Evolutionary conservation across 371 early-diverging fungal genomes (phyloP).

Genomic region (Haplosporangium sp.): DNA sequence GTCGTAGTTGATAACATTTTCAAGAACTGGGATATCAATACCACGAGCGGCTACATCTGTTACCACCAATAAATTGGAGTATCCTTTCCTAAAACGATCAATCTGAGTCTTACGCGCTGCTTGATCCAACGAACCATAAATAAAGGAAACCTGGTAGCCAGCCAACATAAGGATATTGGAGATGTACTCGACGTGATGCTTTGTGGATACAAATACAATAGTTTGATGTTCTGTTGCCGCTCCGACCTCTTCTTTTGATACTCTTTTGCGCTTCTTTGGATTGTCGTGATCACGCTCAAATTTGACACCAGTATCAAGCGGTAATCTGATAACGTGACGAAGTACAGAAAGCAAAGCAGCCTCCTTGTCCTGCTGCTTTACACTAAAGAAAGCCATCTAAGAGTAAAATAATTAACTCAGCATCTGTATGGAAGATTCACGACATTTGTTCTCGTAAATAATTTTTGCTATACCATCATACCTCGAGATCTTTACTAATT

Average conservation of each 20-base stretch:
- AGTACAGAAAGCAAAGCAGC: conserved; percentile 89
- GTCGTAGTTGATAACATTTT: conserved; percentile 98
- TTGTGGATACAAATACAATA: conserved; percentile 94
- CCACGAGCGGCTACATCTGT: conserved; percentile 99
- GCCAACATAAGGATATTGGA: conserved; percentile 74
- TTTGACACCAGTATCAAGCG: conserved; percentile 59
- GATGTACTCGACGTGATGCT: conserved; percentile 97
- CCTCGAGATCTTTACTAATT: conserved; percentile 90
- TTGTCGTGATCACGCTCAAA: conserved; percentile 55
- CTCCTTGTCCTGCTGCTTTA: conserved; percentile 90
- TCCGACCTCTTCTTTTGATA: conserved; percentile 57
- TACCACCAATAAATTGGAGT: conserved; percentile 88
- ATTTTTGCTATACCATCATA: conserved; percentile 23
- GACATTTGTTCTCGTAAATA: neutral
- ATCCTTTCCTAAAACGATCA: conserved; percentile 82
- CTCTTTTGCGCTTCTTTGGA: conserved; percentile 60
- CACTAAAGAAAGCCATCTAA: conserved; percentile 84
- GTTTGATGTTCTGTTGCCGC: conserved; percentile 74
- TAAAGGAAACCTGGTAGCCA: conserved; percentile 85
- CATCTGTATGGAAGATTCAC: neutral
- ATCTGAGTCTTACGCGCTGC: conserved; percentile 91
- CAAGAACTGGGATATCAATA: conserved; percentile 98
- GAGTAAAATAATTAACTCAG: conserved; percentile 8
- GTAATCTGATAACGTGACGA: conserved; percentile 80
- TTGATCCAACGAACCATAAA: conserved; percentile 96